Percentiles rank a stretch among this genome's conserved stretches.
Conservation (phyloP, 768 basidiomycete species). For the Agaricus blazei region DNA sequence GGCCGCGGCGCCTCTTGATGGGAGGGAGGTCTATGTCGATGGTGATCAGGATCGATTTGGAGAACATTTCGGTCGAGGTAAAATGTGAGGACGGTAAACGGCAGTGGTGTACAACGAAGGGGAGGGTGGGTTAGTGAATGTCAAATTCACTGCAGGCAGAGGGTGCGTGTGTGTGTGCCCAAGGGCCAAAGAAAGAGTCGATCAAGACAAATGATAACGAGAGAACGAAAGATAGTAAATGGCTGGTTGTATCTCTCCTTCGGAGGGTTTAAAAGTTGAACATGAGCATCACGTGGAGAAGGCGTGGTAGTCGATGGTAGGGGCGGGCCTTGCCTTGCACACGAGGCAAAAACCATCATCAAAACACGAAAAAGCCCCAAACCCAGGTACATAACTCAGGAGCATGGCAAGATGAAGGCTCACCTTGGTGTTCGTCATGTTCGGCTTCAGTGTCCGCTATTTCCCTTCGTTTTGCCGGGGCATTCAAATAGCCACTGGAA, state of each 20-base stretch:
- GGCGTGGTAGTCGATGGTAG: not conserved
- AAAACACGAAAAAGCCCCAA: not conserved
- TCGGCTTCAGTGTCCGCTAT: slow-evolving; percentile 22
- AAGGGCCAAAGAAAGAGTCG: not conserved
- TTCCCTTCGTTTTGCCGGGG: slow-evolving; percentile 59
- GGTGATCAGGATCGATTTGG: slow-evolving; percentile 35
- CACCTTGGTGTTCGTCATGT: slow-evolving; percentile 3
- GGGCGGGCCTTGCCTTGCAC: not conserved
- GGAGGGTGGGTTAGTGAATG: slow-evolving; percentile 10
- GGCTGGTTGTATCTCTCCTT: not conserved
- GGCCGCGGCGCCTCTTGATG: slow-evolving; percentile 72
- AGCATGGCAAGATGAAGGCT: not conserved
- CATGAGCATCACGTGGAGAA: slow-evolving; percentile 8
- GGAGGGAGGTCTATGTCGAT: slow-evolving; percentile 69
- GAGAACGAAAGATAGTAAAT: not conserved
- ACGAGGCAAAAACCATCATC: not conserved
- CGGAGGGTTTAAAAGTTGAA: not conserved
- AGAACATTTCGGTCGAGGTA: slow-evolving; percentile 16
- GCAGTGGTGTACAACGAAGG: slow-evolving; percentile 12
- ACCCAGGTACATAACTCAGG: not conserved
- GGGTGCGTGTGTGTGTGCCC: slow-evolving; percentile 3
- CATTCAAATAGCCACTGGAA: slow-evolving; percentile 63
- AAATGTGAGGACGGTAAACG: not conserved
- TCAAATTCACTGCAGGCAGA: slow-evolving; percentile 9
- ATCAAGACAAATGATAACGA: no score